A percentile compares a stretch with the other conserved stretches of the same genome.
Conservation (phyloP, 495 filamentous ascomycete genomes). For the Penicillium nucicola region DNA sequence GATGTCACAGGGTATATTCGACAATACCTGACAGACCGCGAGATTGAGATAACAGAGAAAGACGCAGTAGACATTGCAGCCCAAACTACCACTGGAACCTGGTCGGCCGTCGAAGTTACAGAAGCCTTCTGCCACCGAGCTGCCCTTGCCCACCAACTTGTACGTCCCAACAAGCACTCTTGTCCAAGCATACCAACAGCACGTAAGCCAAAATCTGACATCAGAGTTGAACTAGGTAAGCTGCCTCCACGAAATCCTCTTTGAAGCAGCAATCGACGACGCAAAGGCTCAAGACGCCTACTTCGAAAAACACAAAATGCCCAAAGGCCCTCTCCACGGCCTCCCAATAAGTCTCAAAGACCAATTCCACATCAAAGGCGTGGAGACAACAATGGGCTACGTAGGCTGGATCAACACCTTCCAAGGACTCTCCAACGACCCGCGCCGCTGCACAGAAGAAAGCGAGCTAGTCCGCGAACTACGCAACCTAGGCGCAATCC, state of each 20-base stretch:
- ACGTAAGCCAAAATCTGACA: too few relatives aligned
- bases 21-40: slow-evolving; percentile 50
- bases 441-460: slow-evolving; percentile 33
- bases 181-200: too few relatives aligned
- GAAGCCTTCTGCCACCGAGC: slow-evolving; percentile 57
- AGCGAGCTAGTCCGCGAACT: slow-evolving; percentile 53
- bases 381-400: slow-evolving; percentile 66
- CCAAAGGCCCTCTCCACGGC: slow-evolving; percentile 61
- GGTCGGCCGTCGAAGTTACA: slow-evolving; percentile 49
- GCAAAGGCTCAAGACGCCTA: slow-evolving; percentile 60
- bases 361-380: slow-evolving; percentile 64
- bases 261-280: slow-evolving; percentile 55
- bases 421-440: slow-evolving; percentile 43
- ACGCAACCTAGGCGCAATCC: slow-evolving; percentile 54
- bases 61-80: slow-evolving; percentile 49
- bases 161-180: slow-evolving; percentile 22
- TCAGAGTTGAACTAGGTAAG: slow-evolving; percentile 49
- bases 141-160: slow-evolving; percentile 55
- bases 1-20: slow-evolving; percentile 67
- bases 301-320: slow-evolving; percentile 41
- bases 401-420: slow-evolving; percentile 52
- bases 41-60: slow-evolving; percentile 56
- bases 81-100: slow-evolving; percentile 42
- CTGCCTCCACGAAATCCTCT: slow-evolving; percentile 62
- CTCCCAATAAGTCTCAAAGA: slow-evolving; percentile 68